These are phyloP conservation scores for Candida incommunis DNA, from an alignment of 805 yeast genomes.

Conservation along the genomic window DNA sequence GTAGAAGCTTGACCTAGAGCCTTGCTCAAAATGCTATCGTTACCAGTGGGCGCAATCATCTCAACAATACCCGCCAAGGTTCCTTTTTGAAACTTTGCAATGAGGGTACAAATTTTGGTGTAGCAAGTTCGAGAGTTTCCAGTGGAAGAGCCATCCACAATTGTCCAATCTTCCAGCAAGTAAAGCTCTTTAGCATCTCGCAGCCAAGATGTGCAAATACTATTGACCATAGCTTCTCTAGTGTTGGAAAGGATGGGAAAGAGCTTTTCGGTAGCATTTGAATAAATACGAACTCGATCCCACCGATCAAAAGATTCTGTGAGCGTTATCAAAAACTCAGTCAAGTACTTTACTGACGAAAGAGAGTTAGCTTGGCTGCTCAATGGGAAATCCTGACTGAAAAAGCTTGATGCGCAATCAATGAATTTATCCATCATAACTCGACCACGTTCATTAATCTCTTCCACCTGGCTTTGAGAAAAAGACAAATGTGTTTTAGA, in stretches of 20 bases:
- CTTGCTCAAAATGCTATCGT: not conserved
- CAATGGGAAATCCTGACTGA: conserved; percentile 13
- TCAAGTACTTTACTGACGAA: conserved; percentile 39
- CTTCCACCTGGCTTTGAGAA: conserved; percentile 28
- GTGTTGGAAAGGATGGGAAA: conserved; percentile 24
- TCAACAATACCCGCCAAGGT: conserved; percentile 20
- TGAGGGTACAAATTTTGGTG: conserved; percentile 20
- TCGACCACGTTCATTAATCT: conserved; percentile 26
- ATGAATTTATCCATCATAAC: conserved; percentile 24
- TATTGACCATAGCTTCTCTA: conserved; percentile 31
- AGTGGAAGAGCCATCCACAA: conserved; percentile 2
- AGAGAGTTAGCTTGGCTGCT: conserved; percentile 56
- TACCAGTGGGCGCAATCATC: conserved; percentile 3
- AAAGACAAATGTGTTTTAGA: conserved; percentile 27
- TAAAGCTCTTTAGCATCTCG: conserved; percentile 31
- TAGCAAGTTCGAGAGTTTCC: not conserved
- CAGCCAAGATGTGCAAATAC: conserved; percentile 36
- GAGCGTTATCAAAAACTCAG: conserved; percentile 31
- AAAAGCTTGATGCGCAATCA: conserved; percentile 14
- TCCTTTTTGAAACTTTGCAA: conserved; percentile 21
- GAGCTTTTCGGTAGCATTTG: conserved; percentile 25
- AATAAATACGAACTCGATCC: conserved; percentile 29
- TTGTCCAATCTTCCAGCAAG: conserved; percentile 27
- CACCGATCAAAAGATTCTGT: conserved; percentile 28
- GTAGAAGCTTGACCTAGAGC: conserved; percentile 17